These are phyloP conservation scores for Phytophthora agathidicida DNA, from an alignment of 352 stramenopile genomes.

Conservation along the genomic window DNA sequence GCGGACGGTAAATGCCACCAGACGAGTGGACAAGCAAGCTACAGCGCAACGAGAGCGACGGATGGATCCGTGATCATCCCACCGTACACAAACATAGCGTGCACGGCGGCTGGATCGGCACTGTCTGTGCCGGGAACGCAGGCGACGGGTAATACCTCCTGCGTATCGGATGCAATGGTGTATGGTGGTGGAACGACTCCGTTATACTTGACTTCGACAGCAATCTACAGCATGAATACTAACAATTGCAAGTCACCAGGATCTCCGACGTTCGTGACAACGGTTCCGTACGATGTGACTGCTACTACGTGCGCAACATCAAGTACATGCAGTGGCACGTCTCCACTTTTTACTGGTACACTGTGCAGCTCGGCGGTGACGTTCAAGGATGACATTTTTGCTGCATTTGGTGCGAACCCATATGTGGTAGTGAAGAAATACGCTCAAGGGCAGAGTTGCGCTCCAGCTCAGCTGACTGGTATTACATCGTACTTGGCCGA, in stretches of 20 bases:
- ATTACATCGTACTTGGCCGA: slow-evolving; percentile 14
- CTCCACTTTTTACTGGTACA: background rate
- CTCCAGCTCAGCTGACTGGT: background rate
- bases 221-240: background rate
- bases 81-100: too few relatives aligned
- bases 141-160: too few relatives aligned
- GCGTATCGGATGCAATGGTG: slow-evolving; percentile 1
- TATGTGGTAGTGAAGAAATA: slow-evolving; percentile 17
- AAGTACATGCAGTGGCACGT: background rate
- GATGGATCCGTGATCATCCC: too few relatives aligned
- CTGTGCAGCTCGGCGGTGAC: background rate
- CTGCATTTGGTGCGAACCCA: slow-evolving; percentile 1
- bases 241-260: background rate
- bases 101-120: too few relatives aligned
- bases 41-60: background rate
- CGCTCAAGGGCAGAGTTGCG: background rate
- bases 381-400: background rate
- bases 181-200: slow-evolving; percentile 2
- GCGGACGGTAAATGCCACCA: background rate
- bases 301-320: background rate
- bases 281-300: background rate
- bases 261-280: background rate
- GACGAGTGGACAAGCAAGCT: background rate
- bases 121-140: too few relatives aligned
- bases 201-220: background rate